Evolutionary conservation across 176 grass and related monocot genomes (phyloP).

Genomic region (Phragmites australis): DNA sequence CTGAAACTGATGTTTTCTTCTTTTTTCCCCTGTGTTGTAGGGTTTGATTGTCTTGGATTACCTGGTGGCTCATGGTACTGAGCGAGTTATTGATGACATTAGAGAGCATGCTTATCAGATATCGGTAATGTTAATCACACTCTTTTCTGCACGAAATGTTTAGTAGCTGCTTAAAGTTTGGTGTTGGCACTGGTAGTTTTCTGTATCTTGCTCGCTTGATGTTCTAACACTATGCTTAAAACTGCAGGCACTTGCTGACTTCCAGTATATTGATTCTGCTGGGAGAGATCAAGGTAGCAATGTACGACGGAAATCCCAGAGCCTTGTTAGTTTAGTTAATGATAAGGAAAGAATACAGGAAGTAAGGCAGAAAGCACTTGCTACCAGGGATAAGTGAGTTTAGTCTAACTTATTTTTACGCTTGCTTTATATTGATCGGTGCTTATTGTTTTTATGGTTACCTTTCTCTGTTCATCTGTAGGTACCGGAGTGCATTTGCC

Average conservation of each 20-base stretch:
- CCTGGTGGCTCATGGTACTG: slow-evolving; percentile 81
- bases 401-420: neutral
- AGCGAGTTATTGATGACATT: slow-evolving; percentile 95
- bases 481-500: slow-evolving; percentile 70
- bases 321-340: slow-evolving; percentile 90
- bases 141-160: slow-evolving; percentile 4
- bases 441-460: neutral
- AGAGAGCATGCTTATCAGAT: slow-evolving; percentile 95
- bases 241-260: slow-evolving; percentile 85
- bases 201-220: neutral
- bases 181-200: neutral
- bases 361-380: slow-evolving; percentile 89
- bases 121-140: slow-evolving; percentile 53
- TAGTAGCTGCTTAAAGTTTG: neutral
- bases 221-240: slow-evolving; percentile 21
- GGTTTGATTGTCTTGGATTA: slow-evolving; percentile 94
- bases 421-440: slow-evolving; percentile 4
- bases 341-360: slow-evolving; percentile 98
- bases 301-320: slow-evolving; percentile 91
- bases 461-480: slow-evolving; percentile 33
- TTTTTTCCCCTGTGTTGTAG: slow-evolving; percentile 39
- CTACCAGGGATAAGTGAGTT: slow-evolving; percentile 86
- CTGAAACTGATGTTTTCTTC: slow-evolving; percentile 16
- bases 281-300: slow-evolving; percentile 96
- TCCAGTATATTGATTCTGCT: slow-evolving; percentile 96